A percentile compares a stretch with the other conserved stretches of the same genome.
These are phyloP conservation scores for Neurospora tetrasperma DNA, from an alignment of 495 filamentous ascomycete species.

Conservation along the genomic window DNA sequence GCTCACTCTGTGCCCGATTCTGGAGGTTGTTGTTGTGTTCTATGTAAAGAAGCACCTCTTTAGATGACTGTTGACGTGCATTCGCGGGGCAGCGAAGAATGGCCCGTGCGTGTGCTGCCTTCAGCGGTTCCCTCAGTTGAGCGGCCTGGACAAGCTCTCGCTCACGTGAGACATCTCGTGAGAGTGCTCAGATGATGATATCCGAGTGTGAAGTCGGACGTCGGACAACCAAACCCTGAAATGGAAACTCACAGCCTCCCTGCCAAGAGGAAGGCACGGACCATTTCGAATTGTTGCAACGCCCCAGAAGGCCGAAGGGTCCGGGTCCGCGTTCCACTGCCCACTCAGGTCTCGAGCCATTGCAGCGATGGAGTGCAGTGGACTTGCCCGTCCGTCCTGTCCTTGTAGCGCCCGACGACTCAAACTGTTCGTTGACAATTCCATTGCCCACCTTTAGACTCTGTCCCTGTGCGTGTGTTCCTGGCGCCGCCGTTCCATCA, in stretches of 20 bases:
- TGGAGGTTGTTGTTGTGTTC: background rate
- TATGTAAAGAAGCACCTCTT: background rate
- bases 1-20: background rate
- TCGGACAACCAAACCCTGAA: background rate
- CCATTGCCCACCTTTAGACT: background rate
- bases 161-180: background rate
- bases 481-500: background rate
- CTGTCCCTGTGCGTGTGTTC: background rate
- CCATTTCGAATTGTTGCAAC: slow-evolving; percentile 6
- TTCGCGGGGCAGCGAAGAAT: background rate
- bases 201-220: background rate
- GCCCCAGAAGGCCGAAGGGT: slow-evolving; percentile 17
- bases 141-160: background rate
- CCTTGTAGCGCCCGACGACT: background rate
- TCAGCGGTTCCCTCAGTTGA: background rate
- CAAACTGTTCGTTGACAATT: background rate
- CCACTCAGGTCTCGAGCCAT: background rate
- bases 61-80: background rate
- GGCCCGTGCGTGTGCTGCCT: background rate
- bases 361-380: background rate
- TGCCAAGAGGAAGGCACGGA: slow-evolving; percentile 21
- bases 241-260: slow-evolving; percentile 15
- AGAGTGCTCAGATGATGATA: background rate
- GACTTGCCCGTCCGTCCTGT: background rate
- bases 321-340: slow-evolving; percentile 15